Percentiles rank a stretch among this genome's conserved stretches.
Evolutionary conservation across 2,329 filamentous ascomycete species (phyloP).

Genomic region (Pyricularia pennisetigena): DNA sequence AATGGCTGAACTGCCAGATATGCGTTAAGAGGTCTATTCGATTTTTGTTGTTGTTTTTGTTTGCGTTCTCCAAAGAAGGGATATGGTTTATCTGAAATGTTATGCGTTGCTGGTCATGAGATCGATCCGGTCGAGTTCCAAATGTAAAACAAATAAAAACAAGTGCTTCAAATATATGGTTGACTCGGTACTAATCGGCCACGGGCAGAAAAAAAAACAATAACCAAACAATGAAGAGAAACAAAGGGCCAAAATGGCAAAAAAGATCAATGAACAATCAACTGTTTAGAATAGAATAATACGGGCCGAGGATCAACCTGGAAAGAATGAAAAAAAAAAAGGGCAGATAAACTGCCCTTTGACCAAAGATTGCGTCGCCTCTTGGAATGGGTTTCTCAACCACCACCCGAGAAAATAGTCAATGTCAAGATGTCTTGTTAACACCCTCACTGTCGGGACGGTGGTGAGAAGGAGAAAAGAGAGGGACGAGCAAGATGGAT

Average conservation of each 20-base stretch:
- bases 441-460: neutral
- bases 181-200: neutral
- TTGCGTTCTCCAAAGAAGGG: neutral
- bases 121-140: neutral
- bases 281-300: slow-evolving; percentile 20
- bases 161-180: neutral
- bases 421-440: neutral
- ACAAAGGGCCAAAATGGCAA: slow-evolving; percentile 7
- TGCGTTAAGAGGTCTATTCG: neutral
- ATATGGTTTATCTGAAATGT: neutral
- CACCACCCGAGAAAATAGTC: neutral
- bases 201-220: neutral
- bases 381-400: neutral
- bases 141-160: neutral
- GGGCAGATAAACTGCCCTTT: slow-evolving; percentile 4
- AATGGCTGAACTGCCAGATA: neutral
- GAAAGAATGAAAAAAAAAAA: slow-evolving; percentile 36
- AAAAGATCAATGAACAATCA: neutral
- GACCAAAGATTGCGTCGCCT: neutral
- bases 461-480: slow-evolving; percentile 6
- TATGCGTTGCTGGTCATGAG: neutral
- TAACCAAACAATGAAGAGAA: slow-evolving; percentile 9
- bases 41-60: neutral
- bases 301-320: slow-evolving; percentile 50
- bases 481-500: slow-evolving; percentile 8